Evolutionary conservation across 2,329 filamentous ascomycete genomes (phyloP), one percentile per base, ranked within the genome.

Genomic region (Byssoonygena ceratinophila): DNA sequence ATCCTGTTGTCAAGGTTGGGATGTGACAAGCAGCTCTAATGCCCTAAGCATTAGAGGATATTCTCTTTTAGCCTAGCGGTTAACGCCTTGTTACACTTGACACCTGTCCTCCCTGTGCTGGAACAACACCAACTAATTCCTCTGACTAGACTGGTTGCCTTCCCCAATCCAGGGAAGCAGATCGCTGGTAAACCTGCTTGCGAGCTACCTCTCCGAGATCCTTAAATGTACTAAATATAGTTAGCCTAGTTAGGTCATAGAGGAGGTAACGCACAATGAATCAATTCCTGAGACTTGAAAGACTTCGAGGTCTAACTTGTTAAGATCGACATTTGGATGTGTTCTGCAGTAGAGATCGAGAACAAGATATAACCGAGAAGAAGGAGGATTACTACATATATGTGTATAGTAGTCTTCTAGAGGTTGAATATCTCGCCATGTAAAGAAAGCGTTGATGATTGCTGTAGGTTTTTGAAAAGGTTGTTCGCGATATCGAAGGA

Each of bases 341-440:
- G 55, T 57, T 55, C 63, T 63, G 54, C 55, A 63, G 51, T 64
- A 44, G 54, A 64, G 44, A 58, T 64, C 60, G 32, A 64, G 58
- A 57, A 63, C 55, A 52, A 64, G 60, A 60, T 64, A 60, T 59
- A 63, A 60, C 34, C 55, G 57, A 55, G 60, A 60, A 55, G 57
- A 63, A 53, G 39, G 50, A 59, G 55, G 52, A 58, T 60, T 48
- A 47, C 56, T 47, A 55, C 53, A 60, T 59, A 60, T 60, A 59
- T 60, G 53, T 59, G 53, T 56, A 60, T 51, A 59, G 53, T 60
- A 60, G 49, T 60, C 56, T 47, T 60, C 55, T 57, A 57, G 54
- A 54, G 52, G 46, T 51, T 54, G 52, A 54, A 54, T 54, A 54
- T 27, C 52, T 54, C 32, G 46, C 52, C 52, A 54, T 51, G 52